These are phyloP conservation scores for Claviceps fusiformis DNA, from an alignment of 2,329 filamentous ascomycete genomes.

Conservation along the genomic window DNA sequence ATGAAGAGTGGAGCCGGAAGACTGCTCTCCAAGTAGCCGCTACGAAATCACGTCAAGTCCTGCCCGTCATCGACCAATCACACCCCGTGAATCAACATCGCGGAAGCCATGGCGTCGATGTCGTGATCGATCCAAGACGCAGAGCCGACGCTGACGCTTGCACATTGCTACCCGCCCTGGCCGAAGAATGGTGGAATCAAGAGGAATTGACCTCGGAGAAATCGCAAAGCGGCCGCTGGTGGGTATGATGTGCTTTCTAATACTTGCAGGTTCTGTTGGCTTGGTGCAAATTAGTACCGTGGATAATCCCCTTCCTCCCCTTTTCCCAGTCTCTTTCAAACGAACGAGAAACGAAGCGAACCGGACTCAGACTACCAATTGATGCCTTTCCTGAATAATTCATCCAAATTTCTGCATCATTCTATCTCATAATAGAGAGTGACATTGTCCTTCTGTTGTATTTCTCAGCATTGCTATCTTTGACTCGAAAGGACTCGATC, in stretches of 20 bases:
- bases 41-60: conserved; percentile 8
- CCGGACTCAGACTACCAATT: neutral
- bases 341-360: neutral
- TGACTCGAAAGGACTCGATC: neutral
- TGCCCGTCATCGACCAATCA: conserved; percentile 22
- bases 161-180: neutral
- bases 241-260: conserved; percentile 3
- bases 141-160: conserved; percentile 12
- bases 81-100: conserved; percentile 19
- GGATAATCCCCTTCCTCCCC: neutral
- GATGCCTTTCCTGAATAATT: neutral
- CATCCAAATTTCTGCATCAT: neutral
- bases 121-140: conserved; percentile 32
- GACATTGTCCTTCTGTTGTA: neutral
- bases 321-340: neutral
- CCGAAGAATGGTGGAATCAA: neutral
- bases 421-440: neutral
- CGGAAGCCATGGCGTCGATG: conserved; percentile 39
- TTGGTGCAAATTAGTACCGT: neutral
- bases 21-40: neutral
- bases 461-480: neutral
- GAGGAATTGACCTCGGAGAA: neutral
- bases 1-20: too few species aligned
- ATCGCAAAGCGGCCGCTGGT: neutral
- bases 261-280: neutral